Evolutionary conservation across 495 filamentous ascomycete species (phyloP).

Genomic region (Tuber magnatum): DNA sequence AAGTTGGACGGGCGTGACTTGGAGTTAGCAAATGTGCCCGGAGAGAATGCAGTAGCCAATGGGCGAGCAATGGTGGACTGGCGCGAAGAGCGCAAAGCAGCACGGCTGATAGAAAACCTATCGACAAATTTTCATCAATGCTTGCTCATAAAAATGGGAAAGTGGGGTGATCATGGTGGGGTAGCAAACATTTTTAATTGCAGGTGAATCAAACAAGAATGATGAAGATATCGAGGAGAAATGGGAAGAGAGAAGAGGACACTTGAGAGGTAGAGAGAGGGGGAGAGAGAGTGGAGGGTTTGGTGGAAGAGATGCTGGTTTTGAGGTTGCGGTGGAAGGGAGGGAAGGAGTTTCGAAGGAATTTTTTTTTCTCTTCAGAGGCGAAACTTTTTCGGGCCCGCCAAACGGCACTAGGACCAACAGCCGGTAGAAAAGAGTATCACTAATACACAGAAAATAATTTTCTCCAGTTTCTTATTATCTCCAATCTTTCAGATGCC

Average conservation of each 20-base stretch:
- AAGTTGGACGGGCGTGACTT: slow-evolving; percentile 35
- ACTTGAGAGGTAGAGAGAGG: slow-evolving; percentile 15
- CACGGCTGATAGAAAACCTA: slow-evolving; percentile 40
- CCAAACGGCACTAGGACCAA: background rate
- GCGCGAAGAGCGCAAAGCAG: slow-evolving; percentile 30
- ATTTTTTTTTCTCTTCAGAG: slow-evolving; percentile 32
- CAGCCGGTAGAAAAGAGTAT: background rate
- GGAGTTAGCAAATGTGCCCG: slow-evolving; percentile 27
- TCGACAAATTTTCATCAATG: background rate
- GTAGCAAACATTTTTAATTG: slow-evolving; percentile 31
- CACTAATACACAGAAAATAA: background rate
- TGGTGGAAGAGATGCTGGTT: slow-evolving; percentile 28
- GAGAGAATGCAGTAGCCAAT: slow-evolving; percentile 30
- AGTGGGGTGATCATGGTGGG: slow-evolving; percentile 1
- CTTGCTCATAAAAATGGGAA: background rate
- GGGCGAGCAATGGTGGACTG: slow-evolving; percentile 32
- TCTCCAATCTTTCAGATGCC: background rate
- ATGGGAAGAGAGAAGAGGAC: slow-evolving; percentile 5
- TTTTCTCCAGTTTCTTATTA: background rate
- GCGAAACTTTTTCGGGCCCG: slow-evolving; percentile 24
- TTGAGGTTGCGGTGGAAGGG: slow-evolving; percentile 19
- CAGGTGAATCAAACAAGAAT: slow-evolving; percentile 13
- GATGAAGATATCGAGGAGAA: slow-evolving; percentile 7
- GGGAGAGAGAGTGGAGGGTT: slow-evolving; percentile 16
- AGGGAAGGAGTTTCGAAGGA: slow-evolving; percentile 18